phyloP scores from a whole-genome alignment of 2,329 filamentous ascomycete species.

The Metarhizium rileyi region DNA sequence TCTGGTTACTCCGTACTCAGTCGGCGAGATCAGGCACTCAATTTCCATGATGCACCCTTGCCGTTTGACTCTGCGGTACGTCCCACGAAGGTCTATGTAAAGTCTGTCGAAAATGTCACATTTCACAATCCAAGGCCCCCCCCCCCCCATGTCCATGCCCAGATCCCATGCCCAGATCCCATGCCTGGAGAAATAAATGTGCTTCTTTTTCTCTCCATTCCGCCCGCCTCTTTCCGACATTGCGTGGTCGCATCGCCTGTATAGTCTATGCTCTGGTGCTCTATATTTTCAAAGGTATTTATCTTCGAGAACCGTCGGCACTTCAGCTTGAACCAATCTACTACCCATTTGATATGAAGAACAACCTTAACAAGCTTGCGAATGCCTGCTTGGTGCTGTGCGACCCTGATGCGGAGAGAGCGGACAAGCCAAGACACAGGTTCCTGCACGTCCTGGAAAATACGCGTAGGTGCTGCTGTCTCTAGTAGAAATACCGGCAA shows the following conservation, averaged over 20 bases:
- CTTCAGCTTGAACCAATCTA: too few species aligned
- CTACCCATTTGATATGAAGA: too few species aligned
- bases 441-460: neutral
- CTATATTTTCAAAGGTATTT: neutral
- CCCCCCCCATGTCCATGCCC: too few species aligned
- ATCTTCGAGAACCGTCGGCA: too few species aligned
- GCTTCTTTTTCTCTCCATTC: too few species aligned
- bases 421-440: neutral
- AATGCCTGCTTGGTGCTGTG: too few species aligned
- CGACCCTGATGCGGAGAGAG: too few species aligned
- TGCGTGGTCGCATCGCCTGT: too few species aligned
- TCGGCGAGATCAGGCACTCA: neutral
- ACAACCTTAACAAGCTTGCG: too few species aligned
- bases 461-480: neutral
- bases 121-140: too few species aligned
- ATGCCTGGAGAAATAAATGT: neutral
- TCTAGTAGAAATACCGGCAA: neutral
- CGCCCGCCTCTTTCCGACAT: too few species aligned
- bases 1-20: neutral
- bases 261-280: too few species aligned
- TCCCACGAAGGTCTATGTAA: neutral
- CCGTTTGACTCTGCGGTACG: neutral
- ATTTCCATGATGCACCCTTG: neutral
- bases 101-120: neutral
- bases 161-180: neutral